Percentiles rank a stretch among this genome's conserved stretches.
These are phyloP conservation scores for Tubosaeta brunneosetosa DNA, from an alignment of 768 basidiomycete species.

Conservation along the genomic window DNA sequence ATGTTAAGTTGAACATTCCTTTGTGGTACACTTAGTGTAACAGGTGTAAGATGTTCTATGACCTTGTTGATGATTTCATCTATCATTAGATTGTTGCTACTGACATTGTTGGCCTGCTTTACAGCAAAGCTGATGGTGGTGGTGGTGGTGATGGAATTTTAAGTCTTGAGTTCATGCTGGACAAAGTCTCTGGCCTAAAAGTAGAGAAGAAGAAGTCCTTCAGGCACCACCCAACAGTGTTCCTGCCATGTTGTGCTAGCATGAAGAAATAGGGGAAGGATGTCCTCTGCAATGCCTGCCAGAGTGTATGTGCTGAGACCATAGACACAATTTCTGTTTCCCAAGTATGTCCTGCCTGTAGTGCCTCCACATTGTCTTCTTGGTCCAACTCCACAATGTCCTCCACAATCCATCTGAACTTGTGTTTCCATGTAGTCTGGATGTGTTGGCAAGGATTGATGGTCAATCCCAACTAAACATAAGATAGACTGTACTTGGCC, in stretches of 20 bases:
- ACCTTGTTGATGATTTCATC: no score
- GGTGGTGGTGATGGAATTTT: no score
- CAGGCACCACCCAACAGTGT: neutral
- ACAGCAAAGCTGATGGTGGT: no score
- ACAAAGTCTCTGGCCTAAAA: neutral
- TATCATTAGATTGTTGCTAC: no score
- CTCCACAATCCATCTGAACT: neutral
- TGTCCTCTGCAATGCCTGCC: neutral
- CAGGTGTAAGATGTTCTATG: no score
- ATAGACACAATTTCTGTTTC: constrained; percentile 3
- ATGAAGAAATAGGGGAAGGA: neutral
- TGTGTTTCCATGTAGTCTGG: constrained; percentile 2
- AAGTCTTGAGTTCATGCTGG: no score
- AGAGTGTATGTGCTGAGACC: neutral
- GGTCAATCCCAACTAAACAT: no score
- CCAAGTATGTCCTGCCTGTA: neutral
- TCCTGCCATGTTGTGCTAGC: neutral
- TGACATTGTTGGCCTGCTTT: no score
- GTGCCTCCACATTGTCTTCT: neutral
- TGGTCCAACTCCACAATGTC: neutral
- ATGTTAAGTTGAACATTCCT: no score
- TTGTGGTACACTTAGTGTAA: no score
- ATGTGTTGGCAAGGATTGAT: constrained; percentile 6
- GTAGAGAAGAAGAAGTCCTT: neutral
- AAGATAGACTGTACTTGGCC: no score